Evolutionary conservation across 164 flowering plant genomes (phyloP).

Genomic region (Magnolia changhungtana): DNA sequence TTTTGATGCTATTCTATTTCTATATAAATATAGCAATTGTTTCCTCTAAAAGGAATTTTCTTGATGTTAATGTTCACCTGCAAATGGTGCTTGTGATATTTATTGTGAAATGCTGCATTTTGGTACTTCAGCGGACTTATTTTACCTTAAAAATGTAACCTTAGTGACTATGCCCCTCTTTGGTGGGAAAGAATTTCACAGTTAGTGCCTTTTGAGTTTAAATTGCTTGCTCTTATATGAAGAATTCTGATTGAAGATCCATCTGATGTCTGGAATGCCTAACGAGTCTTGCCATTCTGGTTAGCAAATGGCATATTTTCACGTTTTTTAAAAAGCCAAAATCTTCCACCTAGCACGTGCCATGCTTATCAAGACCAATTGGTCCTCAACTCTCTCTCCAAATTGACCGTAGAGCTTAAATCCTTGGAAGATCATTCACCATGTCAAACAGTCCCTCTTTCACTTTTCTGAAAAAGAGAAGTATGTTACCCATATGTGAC

Average conservation of each 20-base stretch:
- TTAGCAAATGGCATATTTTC: no score
- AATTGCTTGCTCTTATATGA: no score
- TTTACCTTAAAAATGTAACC: no score
- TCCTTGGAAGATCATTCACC: neutral
- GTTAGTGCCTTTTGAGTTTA: no score
- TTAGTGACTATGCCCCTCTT: no score
- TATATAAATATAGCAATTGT: neutral
- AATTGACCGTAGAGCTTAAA: neutral
- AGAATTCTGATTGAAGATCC: no score
- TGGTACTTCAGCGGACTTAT: neutral
- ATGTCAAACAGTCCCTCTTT: neutral
- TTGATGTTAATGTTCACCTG: neutral
- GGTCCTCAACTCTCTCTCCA: neutral
- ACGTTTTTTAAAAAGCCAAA: no score
- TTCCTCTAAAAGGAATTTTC: neutral
- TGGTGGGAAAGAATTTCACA: no score
- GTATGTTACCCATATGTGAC: neutral
- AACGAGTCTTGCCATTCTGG: no score
- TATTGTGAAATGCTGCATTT: neutral
- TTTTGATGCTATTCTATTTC: constrained; percentile 5
- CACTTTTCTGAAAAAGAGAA: neutral
- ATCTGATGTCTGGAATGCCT: no score
- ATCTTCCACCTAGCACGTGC: no score
- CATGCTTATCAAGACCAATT: neutral
- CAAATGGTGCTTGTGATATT: neutral